These are phyloP conservation scores for Phytophthora cryptogea DNA, from an alignment of 352 stramenopile species.

Conservation along the genomic window DNA sequence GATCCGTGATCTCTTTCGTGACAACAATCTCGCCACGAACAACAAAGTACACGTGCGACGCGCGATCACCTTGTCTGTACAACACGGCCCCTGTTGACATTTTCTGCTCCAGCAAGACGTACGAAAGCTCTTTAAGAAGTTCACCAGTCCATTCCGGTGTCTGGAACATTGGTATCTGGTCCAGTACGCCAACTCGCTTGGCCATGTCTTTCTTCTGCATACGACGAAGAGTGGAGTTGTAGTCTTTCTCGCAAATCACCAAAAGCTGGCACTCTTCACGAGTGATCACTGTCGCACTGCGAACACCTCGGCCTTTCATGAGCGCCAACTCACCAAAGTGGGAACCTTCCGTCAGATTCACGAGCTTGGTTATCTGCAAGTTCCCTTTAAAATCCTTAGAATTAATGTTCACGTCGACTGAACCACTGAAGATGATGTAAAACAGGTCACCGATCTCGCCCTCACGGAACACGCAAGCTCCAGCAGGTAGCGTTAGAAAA, in stretches of 20 bases:
- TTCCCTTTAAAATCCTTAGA: conserved; percentile 58
- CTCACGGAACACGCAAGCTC: conserved; percentile 61
- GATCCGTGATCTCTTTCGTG: conserved; percentile 57
- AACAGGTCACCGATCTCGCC: conserved; percentile 75
- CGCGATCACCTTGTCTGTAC: conserved; percentile 66
- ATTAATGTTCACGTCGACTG: conserved; percentile 69
- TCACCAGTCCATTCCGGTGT: conserved; percentile 75
- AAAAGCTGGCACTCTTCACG: conserved; percentile 64
- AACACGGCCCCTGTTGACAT: conserved; percentile 48
- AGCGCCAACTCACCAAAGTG: conserved; percentile 77
- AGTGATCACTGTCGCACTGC: conserved; percentile 70
- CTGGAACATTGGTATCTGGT: conserved; percentile 77
- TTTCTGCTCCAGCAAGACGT: conserved; percentile 69
- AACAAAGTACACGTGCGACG: conserved; percentile 71
- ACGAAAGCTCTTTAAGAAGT: conserved; percentile 73
- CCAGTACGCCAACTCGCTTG: conserved; percentile 58
- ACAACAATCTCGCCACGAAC: conserved; percentile 66
- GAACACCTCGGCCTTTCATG: conserved; percentile 73
- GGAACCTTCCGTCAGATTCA: conserved; percentile 70
- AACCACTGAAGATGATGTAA: conserved; percentile 79
- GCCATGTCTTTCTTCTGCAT: conserved; percentile 76
- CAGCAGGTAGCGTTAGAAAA: conserved; percentile 43
- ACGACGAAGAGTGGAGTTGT: conserved; percentile 66
- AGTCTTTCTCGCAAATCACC: conserved; percentile 78
- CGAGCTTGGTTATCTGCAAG: conserved; percentile 62